Evolutionary conservation across 345 rosid species (phyloP).

Genomic region (Reutealis trisperma): DNA sequence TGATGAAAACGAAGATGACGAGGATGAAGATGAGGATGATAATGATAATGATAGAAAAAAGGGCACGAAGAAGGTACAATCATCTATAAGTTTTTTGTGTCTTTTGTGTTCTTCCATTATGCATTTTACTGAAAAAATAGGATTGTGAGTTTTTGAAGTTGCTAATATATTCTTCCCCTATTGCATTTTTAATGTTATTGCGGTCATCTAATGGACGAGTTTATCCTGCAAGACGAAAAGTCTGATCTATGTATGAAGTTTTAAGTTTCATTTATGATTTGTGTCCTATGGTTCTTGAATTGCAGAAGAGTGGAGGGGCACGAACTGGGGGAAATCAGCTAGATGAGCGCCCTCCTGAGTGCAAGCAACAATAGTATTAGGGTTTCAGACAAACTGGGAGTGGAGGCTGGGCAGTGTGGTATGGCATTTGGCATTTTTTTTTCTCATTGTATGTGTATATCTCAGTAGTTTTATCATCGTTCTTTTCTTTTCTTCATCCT

Average conservation of each 20-base stretch:
- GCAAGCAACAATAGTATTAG: not conserved
- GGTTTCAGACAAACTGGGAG: not conserved
- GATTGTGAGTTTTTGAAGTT: not conserved
- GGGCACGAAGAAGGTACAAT: conserved; percentile 9
- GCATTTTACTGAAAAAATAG: not conserved
- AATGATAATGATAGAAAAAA: not conserved
- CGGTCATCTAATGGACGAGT: not conserved
- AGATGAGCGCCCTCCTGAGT: not conserved
- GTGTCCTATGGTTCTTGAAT: not conserved
- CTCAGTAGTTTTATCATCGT: not conserved
- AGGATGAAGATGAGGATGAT: conserved; percentile 7
- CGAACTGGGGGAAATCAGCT: not conserved
- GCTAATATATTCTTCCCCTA: not conserved
- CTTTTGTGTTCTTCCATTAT: not conserved
- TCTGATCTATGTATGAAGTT: not conserved
- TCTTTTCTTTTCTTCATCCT: not conserved
- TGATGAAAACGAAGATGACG: not conserved
- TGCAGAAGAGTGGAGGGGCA: not conserved
- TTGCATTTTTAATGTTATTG: not conserved
- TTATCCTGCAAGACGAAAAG: not conserved
- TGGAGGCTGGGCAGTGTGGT: not conserved
- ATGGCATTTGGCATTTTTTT: not conserved
- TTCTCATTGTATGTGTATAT: not conserved
- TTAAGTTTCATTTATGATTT: not conserved
- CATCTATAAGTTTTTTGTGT: not conserved